phyloP scores from a whole-genome alignment of 2,329 filamentous ascomycete species.

The Clarireedia monteithiana region DNA sequence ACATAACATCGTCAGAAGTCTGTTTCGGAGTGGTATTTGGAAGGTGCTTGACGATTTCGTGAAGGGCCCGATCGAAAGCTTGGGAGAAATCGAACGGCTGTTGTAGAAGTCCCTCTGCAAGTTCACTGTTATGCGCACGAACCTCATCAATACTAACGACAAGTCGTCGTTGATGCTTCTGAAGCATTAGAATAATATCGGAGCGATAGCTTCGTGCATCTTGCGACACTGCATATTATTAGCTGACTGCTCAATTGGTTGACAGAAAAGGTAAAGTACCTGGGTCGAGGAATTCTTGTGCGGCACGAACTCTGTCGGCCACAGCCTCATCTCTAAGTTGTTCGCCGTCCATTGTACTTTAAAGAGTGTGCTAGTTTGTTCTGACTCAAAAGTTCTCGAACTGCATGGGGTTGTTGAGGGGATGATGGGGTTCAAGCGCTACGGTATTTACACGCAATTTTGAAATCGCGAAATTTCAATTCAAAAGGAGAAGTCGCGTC shows the following conservation, averaged over 20 bases:
- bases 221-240: slow-evolving; percentile 17
- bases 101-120: slow-evolving; percentile 71
- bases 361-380: not conserved
- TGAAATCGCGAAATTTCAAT: slow-evolving; percentile 6
- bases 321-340: slow-evolving; percentile 80
- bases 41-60: slow-evolving; percentile 76
- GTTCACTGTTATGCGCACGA: slow-evolving; percentile 73
- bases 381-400: not conserved
- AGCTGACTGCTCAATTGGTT: slow-evolving; percentile 12
- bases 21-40: slow-evolving; percentile 70
- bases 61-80: slow-evolving; percentile 85
- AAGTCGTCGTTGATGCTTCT: slow-evolving; percentile 57
- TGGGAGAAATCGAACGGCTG: slow-evolving; percentile 82
- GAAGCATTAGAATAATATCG: slow-evolving; percentile 74
- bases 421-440: not conserved
- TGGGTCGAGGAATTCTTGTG: slow-evolving; percentile 90
- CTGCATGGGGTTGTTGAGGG: not conserved
- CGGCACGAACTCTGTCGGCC: slow-evolving; percentile 74
- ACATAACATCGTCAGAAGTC: slow-evolving; percentile 69
- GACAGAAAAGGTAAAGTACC: slow-evolving; percentile 45
- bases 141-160: slow-evolving; percentile 84
- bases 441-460: not conserved
- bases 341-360: slow-evolving; percentile 51
- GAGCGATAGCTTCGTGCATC: slow-evolving; percentile 65
- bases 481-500: slow-evolving; percentile 3